Evolutionary conservation across 495 filamentous ascomycete species (phyloP).

Genomic region (Penicillium arizonense): DNA sequence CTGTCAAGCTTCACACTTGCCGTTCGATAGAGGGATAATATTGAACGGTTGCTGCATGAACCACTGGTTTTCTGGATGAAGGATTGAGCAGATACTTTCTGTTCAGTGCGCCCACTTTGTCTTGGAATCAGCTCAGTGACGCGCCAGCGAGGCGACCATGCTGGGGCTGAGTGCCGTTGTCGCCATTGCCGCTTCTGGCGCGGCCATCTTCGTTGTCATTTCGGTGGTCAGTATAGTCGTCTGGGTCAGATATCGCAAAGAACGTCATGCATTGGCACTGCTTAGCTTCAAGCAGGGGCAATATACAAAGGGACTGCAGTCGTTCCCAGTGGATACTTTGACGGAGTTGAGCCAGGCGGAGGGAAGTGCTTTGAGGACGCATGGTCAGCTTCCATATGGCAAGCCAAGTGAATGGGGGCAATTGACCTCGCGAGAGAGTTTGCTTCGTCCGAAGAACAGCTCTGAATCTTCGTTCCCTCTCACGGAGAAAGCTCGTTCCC

Average conservation of each 20-base stretch:
- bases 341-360: slow-evolving; percentile 37
- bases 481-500: slow-evolving; percentile 26
- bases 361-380: slow-evolving; percentile 31
- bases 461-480: slow-evolving; percentile 29
- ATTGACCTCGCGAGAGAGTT: slow-evolving; percentile 39
- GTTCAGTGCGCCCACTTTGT: background rate
- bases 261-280: slow-evolving; percentile 33
- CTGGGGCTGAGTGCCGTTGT: slow-evolving; percentile 35
- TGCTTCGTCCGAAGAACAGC: slow-evolving; percentile 19
- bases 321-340: slow-evolving; percentile 32
- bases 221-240: slow-evolving; percentile 34
- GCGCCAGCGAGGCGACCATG: slow-evolving; percentile 28
- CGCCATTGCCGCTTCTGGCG: slow-evolving; percentile 42
- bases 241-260: slow-evolving; percentile 41
- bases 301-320: slow-evolving; percentile 22
- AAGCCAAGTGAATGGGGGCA: slow-evolving; percentile 43
- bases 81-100: background rate
- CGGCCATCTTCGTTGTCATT: slow-evolving; percentile 36
- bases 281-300: slow-evolving; percentile 24
- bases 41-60: background rate
- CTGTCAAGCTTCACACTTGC: slow-evolving; percentile 1
- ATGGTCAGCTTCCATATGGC: slow-evolving; percentile 40
- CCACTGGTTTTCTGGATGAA: slow-evolving; percentile 1
- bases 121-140: background rate
- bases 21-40: background rate